phyloP scores from a whole-genome alignment of 2,329 filamentous ascomycete genomes.

The Huntiella moniliformis region DNA sequence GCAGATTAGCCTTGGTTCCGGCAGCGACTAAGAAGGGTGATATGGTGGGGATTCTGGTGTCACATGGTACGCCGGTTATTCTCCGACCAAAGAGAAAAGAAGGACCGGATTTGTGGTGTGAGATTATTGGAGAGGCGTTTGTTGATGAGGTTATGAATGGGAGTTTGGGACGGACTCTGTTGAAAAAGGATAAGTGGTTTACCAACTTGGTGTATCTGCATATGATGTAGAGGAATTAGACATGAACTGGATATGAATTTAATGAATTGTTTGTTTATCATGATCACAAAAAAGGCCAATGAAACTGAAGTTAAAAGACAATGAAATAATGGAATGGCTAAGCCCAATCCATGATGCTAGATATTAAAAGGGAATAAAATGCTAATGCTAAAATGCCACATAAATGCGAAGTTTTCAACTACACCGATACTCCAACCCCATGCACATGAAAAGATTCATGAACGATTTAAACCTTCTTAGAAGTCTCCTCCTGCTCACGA shows the following conservation, averaged over 20 bases:
- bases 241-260: background rate
- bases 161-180: slow-evolving; percentile 5
- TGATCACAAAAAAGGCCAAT: background rate
- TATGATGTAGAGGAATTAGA: slow-evolving; percentile 1
- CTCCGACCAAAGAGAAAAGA: slow-evolving; percentile 4
- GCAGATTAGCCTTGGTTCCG: slow-evolving; percentile 8
- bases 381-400: no score
- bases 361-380: no score
- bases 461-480: slow-evolving; percentile 6
- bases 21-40: slow-evolving; percentile 11
- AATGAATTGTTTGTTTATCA: background rate
- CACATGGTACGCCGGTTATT: slow-evolving; percentile 9
- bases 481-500: slow-evolving; percentile 1
- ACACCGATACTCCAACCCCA: no score
- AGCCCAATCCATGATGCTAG: no score
- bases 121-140: slow-evolving; percentile 11
- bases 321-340: no score
- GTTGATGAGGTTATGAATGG: slow-evolving; percentile 10
- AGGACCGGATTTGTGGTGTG: slow-evolving; percentile 8
- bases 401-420: no score
- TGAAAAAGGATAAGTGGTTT: slow-evolving; percentile 10
- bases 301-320: no score
- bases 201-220: slow-evolving; percentile 7
- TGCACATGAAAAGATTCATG: no score
- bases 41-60: slow-evolving; percentile 5